Evolutionary conservation across 345 rosid species (phyloP).

Genomic region (Lepidium sativum): DNA sequence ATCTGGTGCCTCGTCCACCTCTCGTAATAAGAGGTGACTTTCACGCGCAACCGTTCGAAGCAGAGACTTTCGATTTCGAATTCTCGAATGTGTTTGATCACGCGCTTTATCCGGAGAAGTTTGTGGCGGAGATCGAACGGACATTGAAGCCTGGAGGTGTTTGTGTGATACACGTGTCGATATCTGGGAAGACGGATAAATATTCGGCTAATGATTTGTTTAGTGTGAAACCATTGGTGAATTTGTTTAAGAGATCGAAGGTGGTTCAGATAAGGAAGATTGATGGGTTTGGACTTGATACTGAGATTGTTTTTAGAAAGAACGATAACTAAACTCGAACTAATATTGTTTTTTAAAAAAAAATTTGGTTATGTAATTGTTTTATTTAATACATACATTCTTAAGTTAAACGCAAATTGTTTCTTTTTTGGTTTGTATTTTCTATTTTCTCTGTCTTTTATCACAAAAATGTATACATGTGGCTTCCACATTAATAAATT

Average conservation of each 20-base stretch:
- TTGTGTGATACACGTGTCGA: slow-evolving; percentile 71
- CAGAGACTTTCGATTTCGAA: slow-evolving; percentile 70
- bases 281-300: slow-evolving; percentile 93
- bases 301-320: slow-evolving; percentile 74
- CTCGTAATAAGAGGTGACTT: slow-evolving; percentile 75
- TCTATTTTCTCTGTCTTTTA: neutral
- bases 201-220: slow-evolving; percentile 83
- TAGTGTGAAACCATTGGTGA: slow-evolving; percentile 54
- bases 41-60: slow-evolving; percentile 67
- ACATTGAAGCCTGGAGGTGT: slow-evolving; percentile 73
- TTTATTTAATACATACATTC: neutral
- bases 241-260: slow-evolving; percentile 48
- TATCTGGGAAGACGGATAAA: slow-evolving; percentile 53
- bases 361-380: neutral
- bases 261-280: slow-evolving; percentile 53
- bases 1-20: slow-evolving; percentile 84
- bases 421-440: neutral
- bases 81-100: slow-evolving; percentile 95
- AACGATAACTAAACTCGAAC: neutral
- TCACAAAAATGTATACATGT: neutral
- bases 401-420: neutral
- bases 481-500: neutral
- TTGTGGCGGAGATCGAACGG: slow-evolving; percentile 82
- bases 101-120: slow-evolving; percentile 77
- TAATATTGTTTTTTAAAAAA: neutral